These are phyloP conservation scores for Bryoglossum gracile DNA, from an alignment of 495 filamentous ascomycete genomes.

Conservation along the genomic window DNA sequence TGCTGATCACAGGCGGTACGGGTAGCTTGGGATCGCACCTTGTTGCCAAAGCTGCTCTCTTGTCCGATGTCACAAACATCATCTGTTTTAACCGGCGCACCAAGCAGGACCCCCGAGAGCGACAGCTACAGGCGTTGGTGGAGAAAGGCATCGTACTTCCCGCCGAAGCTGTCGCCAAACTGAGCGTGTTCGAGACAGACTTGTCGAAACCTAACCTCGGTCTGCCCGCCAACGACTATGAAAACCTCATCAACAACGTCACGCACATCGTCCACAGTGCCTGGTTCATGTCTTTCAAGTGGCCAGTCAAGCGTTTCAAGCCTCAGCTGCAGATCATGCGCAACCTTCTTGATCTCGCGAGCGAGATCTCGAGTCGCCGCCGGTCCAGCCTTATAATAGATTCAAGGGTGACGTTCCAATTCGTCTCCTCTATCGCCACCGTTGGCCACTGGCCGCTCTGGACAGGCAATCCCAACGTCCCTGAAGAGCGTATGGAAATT, in stretches of 20 bases:
- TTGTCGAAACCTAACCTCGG: slow-evolving; percentile 38
- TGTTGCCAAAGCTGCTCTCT: slow-evolving; percentile 30
- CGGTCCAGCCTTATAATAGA: background rate
- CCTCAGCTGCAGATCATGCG: slow-evolving; percentile 41
- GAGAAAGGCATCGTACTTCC: slow-evolving; percentile 31
- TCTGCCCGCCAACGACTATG: slow-evolving; percentile 33
- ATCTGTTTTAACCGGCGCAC: slow-evolving; percentile 44
- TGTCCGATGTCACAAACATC: slow-evolving; percentile 29
- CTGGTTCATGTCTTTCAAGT: slow-evolving; percentile 47
- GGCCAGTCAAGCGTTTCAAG: slow-evolving; percentile 38
- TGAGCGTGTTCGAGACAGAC: slow-evolving; percentile 42
- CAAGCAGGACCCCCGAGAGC: slow-evolving; percentile 18
- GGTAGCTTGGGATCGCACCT: slow-evolving; percentile 45
- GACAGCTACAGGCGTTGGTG: slow-evolving; percentile 34
- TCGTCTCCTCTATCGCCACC: slow-evolving; percentile 48
- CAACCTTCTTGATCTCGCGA: slow-evolving; percentile 40
- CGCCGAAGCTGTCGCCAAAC: slow-evolving; percentile 27
- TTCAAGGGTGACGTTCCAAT: slow-evolving; percentile 41
- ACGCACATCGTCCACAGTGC: slow-evolving; percentile 54
- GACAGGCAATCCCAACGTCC: slow-evolving; percentile 26
- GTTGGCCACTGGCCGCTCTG: slow-evolving; percentile 38
- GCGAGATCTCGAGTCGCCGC: slow-evolving; percentile 24
- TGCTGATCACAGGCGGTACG: slow-evolving; percentile 49
- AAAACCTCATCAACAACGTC: slow-evolving; percentile 31
- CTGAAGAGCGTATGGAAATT: slow-evolving; percentile 29